Conservation (phyloP, 352 stramenopile genomes). For the Phytophthora constricta region DNA sequence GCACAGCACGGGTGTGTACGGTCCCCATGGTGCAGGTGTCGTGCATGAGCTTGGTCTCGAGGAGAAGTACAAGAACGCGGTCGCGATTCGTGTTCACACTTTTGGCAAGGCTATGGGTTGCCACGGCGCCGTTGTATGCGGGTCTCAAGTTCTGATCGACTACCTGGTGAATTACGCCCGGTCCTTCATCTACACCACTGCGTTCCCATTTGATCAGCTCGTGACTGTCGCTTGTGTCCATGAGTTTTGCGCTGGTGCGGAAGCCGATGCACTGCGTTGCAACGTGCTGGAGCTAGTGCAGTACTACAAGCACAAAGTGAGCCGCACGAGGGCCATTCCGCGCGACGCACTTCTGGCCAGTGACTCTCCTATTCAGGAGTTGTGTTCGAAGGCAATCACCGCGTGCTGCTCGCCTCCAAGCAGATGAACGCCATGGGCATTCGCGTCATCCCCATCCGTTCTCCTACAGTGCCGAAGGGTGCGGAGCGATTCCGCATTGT, state of each 20-base stretch:
- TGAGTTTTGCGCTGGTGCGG: constrained; percentile 73
- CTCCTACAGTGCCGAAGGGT: constrained; percentile 94
- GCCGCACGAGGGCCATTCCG: constrained; percentile 44
- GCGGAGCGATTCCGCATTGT: constrained; percentile 96
- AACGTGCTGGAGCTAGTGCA: constrained; percentile 63
- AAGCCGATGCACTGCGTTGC: constrained; percentile 48
- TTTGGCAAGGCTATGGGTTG: constrained; percentile 97
- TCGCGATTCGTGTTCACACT: constrained; percentile 92
- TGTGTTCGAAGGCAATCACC: constrained; percentile 92
- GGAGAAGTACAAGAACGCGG: constrained; percentile 58
- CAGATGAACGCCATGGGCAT: constrained; percentile 77
- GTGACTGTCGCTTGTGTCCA: constrained; percentile 91
- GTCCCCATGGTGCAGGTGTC: constrained; percentile 75
- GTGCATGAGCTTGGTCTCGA: constrained; percentile 80
- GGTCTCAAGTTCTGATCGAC: constrained; percentile 88
- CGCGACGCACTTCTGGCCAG: constrained; percentile 60
- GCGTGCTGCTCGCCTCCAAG: constrained; percentile 81
- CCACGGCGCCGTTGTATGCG: constrained; percentile 95
- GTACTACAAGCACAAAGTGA: constrained; percentile 82
- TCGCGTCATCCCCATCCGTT: constrained; percentile 94
- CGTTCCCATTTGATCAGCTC: constrained; percentile 92
- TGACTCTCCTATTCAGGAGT: constrained; percentile 95
- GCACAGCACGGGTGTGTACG: constrained; percentile 93
- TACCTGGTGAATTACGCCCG: constrained; percentile 98
- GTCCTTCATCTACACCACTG: constrained; percentile 98